Conservation (phyloP, 768 basidiomycete genomes). For the Polyporus arcularius region DNA sequence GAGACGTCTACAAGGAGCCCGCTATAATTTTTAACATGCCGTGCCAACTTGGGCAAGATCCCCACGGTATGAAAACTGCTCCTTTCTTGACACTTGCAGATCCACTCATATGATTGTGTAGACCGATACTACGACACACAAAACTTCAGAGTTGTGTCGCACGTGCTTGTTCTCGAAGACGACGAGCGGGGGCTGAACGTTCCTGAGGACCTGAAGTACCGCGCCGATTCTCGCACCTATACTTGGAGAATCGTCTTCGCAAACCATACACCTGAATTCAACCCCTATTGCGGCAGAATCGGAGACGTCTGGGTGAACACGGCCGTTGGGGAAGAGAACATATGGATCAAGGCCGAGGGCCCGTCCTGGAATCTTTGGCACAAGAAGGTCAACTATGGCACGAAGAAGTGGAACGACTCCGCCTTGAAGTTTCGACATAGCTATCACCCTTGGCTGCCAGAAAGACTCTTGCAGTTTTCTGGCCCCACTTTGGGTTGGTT, state of each 20-base stretch:
- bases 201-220: background rate
- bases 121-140: too few species aligned
- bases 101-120: too few species aligned
- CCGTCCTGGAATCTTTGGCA: background rate
- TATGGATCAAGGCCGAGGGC: background rate
- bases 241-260: background rate
- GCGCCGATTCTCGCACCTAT: background rate
- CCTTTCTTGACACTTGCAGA: too few species aligned
- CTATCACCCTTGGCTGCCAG: slow-evolving; percentile 4
- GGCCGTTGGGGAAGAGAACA: background rate
- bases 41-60: too few species aligned
- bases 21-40: too few species aligned
- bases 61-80: too few species aligned
- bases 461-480: slow-evolving; percentile 1
- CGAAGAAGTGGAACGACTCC: background rate
- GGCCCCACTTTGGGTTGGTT: background rate
- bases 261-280: too few species aligned
- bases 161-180: background rate
- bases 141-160: background rate
- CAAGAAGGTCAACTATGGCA: background rate
- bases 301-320: slow-evolving; percentile 1
- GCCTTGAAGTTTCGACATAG: background rate
- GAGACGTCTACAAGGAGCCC: too few species aligned
- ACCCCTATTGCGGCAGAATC: background rate
- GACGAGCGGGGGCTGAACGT: background rate